Percentiles rank a stretch among this genome's conserved stretches.
Conservation (phyloP, 176 grass and related monocot species). For the Musa schizocarpa region DNA sequence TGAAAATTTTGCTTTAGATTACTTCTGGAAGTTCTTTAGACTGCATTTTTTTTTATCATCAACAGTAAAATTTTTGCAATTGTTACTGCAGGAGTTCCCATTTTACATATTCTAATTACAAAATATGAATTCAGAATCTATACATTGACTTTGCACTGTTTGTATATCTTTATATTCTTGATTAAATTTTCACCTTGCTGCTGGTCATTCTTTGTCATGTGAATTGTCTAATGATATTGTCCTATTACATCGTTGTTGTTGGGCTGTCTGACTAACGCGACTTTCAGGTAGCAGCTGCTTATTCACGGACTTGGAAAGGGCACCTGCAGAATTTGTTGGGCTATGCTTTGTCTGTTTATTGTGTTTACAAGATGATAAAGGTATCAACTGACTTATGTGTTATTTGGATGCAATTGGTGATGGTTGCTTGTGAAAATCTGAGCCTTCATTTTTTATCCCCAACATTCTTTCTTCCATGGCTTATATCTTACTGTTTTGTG, state of each 20-base stretch:
- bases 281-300: slow-evolving; percentile 78
- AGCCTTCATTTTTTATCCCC: neutral
- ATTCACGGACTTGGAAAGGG: slow-evolving; percentile 93
- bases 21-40: too few relatives aligned
- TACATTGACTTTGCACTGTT: too few relatives aligned
- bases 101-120: too few relatives aligned
- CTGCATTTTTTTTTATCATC: too few relatives aligned
- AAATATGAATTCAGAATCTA: too few relatives aligned
- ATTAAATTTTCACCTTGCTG: too few relatives aligned
- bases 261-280: neutral
- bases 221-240: neutral
- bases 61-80: too few relatives aligned
- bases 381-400: slow-evolving; percentile 23
- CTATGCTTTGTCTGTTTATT: slow-evolving; percentile 91
- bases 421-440: neutral
- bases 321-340: slow-evolving; percentile 98
- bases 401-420: neutral
- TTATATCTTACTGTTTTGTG: neutral
- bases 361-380: slow-evolving; percentile 99
- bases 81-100: too few relatives aligned
- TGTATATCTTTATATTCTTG: too few relatives aligned
- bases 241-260: neutral
- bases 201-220: neutral
- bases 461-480: neutral
- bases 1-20: too few relatives aligned